phyloP scores from a whole-genome alignment of 345 rosid species.

The Salix dunnii region DNA sequence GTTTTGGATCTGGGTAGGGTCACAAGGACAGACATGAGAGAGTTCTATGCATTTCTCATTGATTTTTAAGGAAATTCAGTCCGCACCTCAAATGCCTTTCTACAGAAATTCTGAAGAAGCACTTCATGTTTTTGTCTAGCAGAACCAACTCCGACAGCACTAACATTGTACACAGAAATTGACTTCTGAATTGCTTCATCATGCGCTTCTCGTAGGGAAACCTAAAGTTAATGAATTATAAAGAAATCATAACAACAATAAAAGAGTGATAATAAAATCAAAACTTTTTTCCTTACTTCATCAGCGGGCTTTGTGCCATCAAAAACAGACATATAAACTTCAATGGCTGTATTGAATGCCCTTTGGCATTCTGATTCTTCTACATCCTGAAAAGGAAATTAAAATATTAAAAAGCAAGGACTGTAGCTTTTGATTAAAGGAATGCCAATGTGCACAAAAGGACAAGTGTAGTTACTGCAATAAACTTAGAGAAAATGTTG shows the following conservation, averaged over 20 bases:
- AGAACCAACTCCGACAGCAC: slow-evolving; percentile 84
- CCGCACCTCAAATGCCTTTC: slow-evolving; percentile 75
- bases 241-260: slow-evolving; percentile 12
- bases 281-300: slow-evolving; percentile 52
- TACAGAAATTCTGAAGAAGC: slow-evolving; percentile 75
- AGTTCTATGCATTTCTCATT: no score
- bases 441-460: no score
- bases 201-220: slow-evolving; percentile 72
- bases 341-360: slow-evolving; percentile 77
- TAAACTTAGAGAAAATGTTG: no score
- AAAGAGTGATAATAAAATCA: slow-evolving; percentile 2
- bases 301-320: slow-evolving; percentile 72
- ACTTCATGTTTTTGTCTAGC: slow-evolving; percentile 77
- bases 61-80: not conserved
- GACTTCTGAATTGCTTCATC: slow-evolving; percentile 81
- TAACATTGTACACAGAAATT: slow-evolving; percentile 56
- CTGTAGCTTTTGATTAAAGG: no score
- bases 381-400: slow-evolving; percentile 58
- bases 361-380: slow-evolving; percentile 94
- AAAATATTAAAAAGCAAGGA: not conserved
- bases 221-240: slow-evolving; percentile 46
- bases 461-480: no score
- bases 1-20: no score
- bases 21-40: no score
- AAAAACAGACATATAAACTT: slow-evolving; percentile 59